Evolutionary conservation across 2,329 filamentous ascomycete genomes (phyloP).

Genomic region (Huntiella bhutanensis): DNA sequence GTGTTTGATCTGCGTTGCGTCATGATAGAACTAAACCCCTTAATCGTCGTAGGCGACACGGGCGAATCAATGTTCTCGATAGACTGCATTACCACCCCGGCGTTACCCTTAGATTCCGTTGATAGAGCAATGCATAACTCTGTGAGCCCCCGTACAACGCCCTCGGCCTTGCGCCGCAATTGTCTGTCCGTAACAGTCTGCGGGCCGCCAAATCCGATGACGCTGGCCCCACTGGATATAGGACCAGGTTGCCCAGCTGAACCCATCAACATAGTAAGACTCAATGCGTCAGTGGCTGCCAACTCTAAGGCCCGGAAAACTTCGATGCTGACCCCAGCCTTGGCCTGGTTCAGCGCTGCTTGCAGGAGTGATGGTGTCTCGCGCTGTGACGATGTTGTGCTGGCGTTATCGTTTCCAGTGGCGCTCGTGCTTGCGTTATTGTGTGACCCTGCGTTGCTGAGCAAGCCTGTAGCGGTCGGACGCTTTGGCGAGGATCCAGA

Average conservation of each 20-base stretch:
- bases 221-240: constrained; percentile 47
- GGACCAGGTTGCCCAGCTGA: constrained; percentile 48
- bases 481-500: constrained; percentile 72
- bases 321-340: constrained; percentile 45
- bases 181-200: constrained; percentile 56
- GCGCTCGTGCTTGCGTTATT: not conserved
- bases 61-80: constrained; percentile 14
- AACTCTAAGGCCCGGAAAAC: constrained; percentile 66
- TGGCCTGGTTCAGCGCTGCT: constrained; percentile 63
- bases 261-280: constrained; percentile 61
- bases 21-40: constrained; percentile 20
- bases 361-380: constrained; percentile 63
- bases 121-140: constrained; percentile 77
- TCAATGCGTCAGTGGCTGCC: constrained; percentile 63
- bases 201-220: constrained; percentile 29
- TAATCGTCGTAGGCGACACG: constrained; percentile 27
- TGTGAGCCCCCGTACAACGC: constrained; percentile 78
- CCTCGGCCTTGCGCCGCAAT: constrained; percentile 75
- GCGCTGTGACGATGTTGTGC: constrained; percentile 24
- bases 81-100: constrained; percentile 11
- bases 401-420: constrained; percentile 22
- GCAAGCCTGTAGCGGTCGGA: constrained; percentile 17
- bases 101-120: constrained; percentile 28
- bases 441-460: constrained; percentile 27
- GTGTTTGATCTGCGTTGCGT: constrained; percentile 25